Conservation (phyloP, 2,329 filamentous ascomycete genomes). For the Botrytis cinerea region DNA sequence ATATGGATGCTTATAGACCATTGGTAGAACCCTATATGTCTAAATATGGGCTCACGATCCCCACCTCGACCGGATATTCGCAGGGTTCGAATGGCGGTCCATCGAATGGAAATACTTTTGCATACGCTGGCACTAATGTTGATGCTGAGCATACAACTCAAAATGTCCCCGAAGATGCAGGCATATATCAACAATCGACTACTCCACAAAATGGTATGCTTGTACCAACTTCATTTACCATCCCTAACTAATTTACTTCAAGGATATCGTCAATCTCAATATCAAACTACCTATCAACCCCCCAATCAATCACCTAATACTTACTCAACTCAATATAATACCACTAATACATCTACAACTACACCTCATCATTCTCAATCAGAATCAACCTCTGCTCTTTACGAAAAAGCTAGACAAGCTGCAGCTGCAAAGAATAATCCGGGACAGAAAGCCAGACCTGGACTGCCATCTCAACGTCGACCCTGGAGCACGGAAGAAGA, state of each 20-base stretch:
- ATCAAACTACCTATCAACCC: slow-evolving; percentile 34
- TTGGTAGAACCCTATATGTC: slow-evolving; percentile 50
- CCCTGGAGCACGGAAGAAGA: slow-evolving; percentile 91
- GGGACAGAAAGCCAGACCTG: slow-evolving; percentile 50
- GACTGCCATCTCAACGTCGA: slow-evolving; percentile 60
- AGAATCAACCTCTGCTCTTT: slow-evolving; percentile 56
- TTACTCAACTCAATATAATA: slow-evolving; percentile 23
- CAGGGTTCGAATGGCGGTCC: slow-evolving; percentile 4
- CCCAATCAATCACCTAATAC: slow-evolving; percentile 23
- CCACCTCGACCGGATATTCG: slow-evolving; percentile 23
- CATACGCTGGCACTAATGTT: slow-evolving; percentile 30
- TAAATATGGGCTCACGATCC: slow-evolving; percentile 38
- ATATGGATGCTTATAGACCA: slow-evolving; percentile 59
- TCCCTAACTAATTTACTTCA: slow-evolving; percentile 3
- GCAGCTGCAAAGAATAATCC: slow-evolving; percentile 57
- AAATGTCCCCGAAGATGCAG: slow-evolving; percentile 26
- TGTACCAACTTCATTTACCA: neutral
- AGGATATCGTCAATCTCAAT: slow-evolving; percentile 20
- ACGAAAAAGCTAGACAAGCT: slow-evolving; percentile 57
- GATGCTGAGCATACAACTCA: slow-evolving; percentile 25
- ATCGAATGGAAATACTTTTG: slow-evolving; percentile 16
- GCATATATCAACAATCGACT: slow-evolving; percentile 20
- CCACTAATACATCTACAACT: slow-evolving; percentile 15
- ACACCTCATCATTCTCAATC: slow-evolving; percentile 43
- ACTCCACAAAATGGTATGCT: slow-evolving; percentile 26